A percentile compares a stretch with the other conserved stretches of the same genome.
Conservation (phyloP, 2,329 filamentous ascomycete genomes). For the Beauveria medogensis region DNA sequence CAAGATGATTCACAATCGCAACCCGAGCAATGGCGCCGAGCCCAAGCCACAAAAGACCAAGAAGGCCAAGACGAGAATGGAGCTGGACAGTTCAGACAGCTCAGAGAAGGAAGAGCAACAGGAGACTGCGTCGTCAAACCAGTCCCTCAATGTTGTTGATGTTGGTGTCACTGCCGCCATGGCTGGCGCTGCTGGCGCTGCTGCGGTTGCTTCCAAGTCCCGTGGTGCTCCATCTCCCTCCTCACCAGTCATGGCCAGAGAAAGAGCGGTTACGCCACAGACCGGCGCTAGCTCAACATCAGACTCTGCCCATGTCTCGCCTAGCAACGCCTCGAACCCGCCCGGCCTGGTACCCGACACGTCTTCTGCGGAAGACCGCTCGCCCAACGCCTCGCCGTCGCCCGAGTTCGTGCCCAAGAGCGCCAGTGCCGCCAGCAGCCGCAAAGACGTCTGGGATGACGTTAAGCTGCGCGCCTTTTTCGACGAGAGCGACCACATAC, state of each 20-base stretch:
- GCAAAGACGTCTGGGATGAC: constrained; percentile 66
- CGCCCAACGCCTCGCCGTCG: constrained; percentile 57
- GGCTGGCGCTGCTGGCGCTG: not conserved
- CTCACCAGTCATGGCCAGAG: constrained; percentile 10
- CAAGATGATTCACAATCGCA: constrained; percentile 31
- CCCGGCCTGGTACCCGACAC: constrained; percentile 63
- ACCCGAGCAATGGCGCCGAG: constrained; percentile 33
- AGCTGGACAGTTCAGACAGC: constrained; percentile 63
- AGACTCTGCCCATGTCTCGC: constrained; percentile 47
- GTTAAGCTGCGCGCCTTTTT: constrained; percentile 79
- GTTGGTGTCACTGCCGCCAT: constrained; percentile 22
- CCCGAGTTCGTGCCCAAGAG: constrained; percentile 47
- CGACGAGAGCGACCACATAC: constrained; percentile 80
- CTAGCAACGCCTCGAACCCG: constrained; percentile 38
- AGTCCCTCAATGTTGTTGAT: constrained; percentile 20
- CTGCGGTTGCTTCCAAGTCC: not conserved
- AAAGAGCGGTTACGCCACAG: constrained; percentile 22
- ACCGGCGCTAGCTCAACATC: constrained; percentile 26
- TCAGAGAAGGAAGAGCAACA: constrained; percentile 27
- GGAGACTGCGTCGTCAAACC: constrained; percentile 11
- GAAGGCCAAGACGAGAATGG: constrained; percentile 51
- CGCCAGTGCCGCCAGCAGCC: constrained; percentile 25
- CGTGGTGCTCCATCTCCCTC: not conserved
- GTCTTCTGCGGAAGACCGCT: constrained; percentile 60
- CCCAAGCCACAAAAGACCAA: constrained; percentile 42